These are phyloP conservation scores for Aspergillus hancockii DNA, from an alignment of 495 filamentous ascomycete genomes.

Conservation along the genomic window DNA sequence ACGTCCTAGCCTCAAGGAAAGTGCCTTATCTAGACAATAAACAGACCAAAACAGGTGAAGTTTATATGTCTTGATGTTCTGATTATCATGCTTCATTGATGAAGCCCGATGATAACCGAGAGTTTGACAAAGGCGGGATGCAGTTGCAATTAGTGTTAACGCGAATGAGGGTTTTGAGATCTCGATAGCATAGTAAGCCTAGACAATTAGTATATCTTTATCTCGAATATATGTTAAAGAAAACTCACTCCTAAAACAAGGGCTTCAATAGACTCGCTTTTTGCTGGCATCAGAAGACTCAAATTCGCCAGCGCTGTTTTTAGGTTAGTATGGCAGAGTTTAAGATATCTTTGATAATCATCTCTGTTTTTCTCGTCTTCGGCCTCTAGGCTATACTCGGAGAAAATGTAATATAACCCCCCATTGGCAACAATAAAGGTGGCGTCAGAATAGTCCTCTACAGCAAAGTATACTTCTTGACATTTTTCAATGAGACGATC, in stretches of 20 bases:
- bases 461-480: conserved; percentile 59
- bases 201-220: neutral
- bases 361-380: conserved; percentile 28
- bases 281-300: conserved; percentile 58
- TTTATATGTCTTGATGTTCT: conserved; percentile 35
- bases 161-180: conserved; percentile 63
- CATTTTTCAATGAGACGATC: conserved; percentile 61
- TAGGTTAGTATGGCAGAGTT: conserved; percentile 56
- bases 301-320: conserved; percentile 59
- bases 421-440: conserved; percentile 59
- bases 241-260: conserved; percentile 56
- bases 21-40: conserved; percentile 59
- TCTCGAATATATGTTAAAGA: neutral
- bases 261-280: conserved; percentile 60
- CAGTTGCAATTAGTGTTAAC: conserved; percentile 59
- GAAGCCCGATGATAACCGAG: conserved; percentile 63
- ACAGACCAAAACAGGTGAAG: conserved; percentile 61
- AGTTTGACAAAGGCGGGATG: conserved; percentile 60
- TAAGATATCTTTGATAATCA: conserved; percentile 40
- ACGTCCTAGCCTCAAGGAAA: conserved; percentile 65
- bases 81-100: conserved; percentile 48
- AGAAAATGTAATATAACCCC: conserved; percentile 57
- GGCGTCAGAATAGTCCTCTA: conserved; percentile 56
- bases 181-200: conserved; percentile 60
- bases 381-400: conserved; percentile 43